Percentiles rank a stretch among this genome's conserved stretches.
These are phyloP conservation scores for Syzygium aromaticum DNA, from an alignment of 345 rosid genomes.

Conservation along the genomic window DNA sequence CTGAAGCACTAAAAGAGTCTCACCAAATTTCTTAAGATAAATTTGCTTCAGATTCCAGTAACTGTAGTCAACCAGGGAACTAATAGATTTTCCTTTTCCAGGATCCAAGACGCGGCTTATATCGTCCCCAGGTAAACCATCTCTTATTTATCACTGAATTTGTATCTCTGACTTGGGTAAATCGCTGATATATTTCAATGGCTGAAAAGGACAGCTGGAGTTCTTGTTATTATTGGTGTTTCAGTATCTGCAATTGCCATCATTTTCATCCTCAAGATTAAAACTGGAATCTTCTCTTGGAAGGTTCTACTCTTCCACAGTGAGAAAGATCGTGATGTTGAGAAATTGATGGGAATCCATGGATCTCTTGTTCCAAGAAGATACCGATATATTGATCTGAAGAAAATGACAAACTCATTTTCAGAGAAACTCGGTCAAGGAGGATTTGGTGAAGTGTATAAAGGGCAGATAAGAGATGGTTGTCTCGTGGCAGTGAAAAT, in stretches of 20 bases:
- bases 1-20: neutral
- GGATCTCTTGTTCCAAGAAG: slow-evolving; percentile 12
- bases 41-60: neutral
- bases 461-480: slow-evolving; percentile 17
- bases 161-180: neutral
- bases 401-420: slow-evolving; percentile 24
- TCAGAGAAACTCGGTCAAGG: slow-evolving; percentile 21
- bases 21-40: neutral
- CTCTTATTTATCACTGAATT: neutral
- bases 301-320: neutral
- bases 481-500: slow-evolving; percentile 26
- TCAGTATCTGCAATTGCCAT: neutral
- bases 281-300: neutral
- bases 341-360: slow-evolving; percentile 2
- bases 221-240: neutral
- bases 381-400: slow-evolving; percentile 12
- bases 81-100: neutral
- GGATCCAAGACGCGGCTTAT: neutral
- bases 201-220: neutral
- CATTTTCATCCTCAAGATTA: neutral
- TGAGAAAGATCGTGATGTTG: neutral
- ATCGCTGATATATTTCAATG: neutral
- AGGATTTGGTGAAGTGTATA: slow-evolving; percentile 17
- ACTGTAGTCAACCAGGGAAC: no score
- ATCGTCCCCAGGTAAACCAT: neutral